Percentiles rank a stretch among this genome's conserved stretches.
These are phyloP conservation scores for Umbilicaria muhlenbergii DNA, from an alignment of 495 filamentous ascomycete species.

Conservation along the genomic window DNA sequence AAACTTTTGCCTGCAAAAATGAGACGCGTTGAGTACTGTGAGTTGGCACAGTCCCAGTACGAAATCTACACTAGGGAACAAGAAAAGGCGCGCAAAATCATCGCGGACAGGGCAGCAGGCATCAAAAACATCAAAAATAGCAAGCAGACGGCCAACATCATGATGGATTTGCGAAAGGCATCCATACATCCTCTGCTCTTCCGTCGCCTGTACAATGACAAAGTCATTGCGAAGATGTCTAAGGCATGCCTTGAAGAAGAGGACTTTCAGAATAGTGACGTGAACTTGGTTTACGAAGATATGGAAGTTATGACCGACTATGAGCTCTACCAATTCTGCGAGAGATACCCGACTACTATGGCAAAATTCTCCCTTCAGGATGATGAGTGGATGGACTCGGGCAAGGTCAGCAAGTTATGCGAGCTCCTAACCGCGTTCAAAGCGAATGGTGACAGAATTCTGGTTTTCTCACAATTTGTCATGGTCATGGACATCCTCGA, in stretches of 20 bases:
- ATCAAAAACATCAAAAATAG: slow-evolving; percentile 36
- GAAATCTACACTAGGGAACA: slow-evolving; percentile 54
- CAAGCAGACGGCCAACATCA: slow-evolving; percentile 50
- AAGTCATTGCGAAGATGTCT: slow-evolving; percentile 60
- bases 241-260: slow-evolving; percentile 54
- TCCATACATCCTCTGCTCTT: slow-evolving; percentile 87
- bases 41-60: slow-evolving; percentile 52
- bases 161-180: slow-evolving; percentile 85
- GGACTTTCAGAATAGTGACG: slow-evolving; percentile 40
- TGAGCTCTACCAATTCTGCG: slow-evolving; percentile 66
- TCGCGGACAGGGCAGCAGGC: slow-evolving; percentile 40
- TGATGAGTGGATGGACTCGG: slow-evolving; percentile 80
- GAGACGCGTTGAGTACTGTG: slow-evolving; percentile 59
- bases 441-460: slow-evolving; percentile 66
- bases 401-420: slow-evolving; percentile 67
- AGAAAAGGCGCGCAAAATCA: slow-evolving; percentile 34
- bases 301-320: slow-evolving; percentile 63
- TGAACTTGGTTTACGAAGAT: slow-evolving; percentile 54
- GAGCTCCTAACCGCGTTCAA: slow-evolving; percentile 57
- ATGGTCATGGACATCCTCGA: slow-evolving; percentile 83
- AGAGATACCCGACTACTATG: slow-evolving; percentile 51
- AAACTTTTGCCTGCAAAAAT: slow-evolving; percentile 74
- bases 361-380: slow-evolving; percentile 53
- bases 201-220: slow-evolving; percentile 60
- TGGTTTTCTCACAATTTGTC: slow-evolving; percentile 88